These are phyloP conservation scores for Aspergillus sp. DNA, from an alignment of 2,329 filamentous ascomycete genomes.

Conservation along the genomic window DNA sequence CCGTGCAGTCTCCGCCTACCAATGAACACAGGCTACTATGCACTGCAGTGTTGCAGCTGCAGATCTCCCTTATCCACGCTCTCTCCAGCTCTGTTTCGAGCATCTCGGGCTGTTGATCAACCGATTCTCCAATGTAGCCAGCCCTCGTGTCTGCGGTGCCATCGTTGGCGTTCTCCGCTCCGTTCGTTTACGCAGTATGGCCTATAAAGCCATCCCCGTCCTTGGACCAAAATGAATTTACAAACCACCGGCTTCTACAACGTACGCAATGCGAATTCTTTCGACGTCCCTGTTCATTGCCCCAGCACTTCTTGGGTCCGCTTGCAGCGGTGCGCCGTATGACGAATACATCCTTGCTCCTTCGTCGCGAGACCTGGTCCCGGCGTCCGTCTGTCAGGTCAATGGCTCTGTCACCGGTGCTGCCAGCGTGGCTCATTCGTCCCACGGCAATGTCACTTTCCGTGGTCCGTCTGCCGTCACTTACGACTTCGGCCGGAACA, in stretches of 20 bases:
- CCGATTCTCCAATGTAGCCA: not conserved
- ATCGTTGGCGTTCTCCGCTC: too few relatives aligned
- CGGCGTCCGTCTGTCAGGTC: conserved; percentile 16
- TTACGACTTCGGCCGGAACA: conserved; percentile 32
- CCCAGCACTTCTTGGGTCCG: conserved; percentile 4
- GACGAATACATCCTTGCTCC: conserved; percentile 27
- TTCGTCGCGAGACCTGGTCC: conserved; percentile 15
- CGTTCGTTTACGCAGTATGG: too few relatives aligned
- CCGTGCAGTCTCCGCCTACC: too few relatives aligned
- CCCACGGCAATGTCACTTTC: conserved; percentile 6
- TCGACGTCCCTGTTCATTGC: conserved; percentile 6
- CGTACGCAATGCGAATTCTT: conserved; percentile 1
- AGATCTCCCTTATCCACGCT: not conserved
- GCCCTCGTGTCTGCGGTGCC: too few relatives aligned
- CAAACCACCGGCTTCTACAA: too few relatives aligned
- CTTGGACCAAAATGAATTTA: too few relatives aligned
- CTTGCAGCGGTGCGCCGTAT: conserved; percentile 15
- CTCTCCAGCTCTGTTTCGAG: not conserved
- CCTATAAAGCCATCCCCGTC: too few relatives aligned
- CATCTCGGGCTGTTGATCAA: not conserved
- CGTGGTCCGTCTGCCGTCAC: conserved; percentile 25
- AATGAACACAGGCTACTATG: too few relatives aligned
- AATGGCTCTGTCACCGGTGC: conserved; percentile 21
- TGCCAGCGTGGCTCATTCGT: conserved; percentile 6
- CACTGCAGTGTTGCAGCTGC: not conserved